Evolutionary conservation across 371 early-diverging fungal genomes (phyloP).

Genomic region (Mucor saturninus): DNA sequence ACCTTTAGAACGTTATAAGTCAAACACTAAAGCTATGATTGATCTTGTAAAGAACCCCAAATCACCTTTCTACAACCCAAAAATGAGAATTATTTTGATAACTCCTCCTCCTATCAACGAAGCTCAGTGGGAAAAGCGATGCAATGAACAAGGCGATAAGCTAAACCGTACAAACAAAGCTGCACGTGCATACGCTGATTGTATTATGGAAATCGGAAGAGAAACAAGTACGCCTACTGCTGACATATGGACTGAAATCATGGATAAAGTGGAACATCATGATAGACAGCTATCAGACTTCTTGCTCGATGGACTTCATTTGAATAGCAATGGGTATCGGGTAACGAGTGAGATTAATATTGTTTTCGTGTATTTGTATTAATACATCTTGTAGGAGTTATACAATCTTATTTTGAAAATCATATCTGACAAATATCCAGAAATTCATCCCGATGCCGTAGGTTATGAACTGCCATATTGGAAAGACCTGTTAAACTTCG

Average conservation of each 20-base stretch:
- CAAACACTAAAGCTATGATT: slow-evolving; percentile 66
- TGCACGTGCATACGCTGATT: slow-evolving; percentile 65
- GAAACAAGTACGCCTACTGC: slow-evolving; percentile 50
- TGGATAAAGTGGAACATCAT: slow-evolving; percentile 27
- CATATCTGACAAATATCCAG: slow-evolving; percentile 36
- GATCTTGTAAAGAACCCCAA: slow-evolving; percentile 49
- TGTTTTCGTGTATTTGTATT: not conserved
- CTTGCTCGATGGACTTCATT: slow-evolving; percentile 73
- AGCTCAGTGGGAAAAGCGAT: slow-evolving; percentile 51
- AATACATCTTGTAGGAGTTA: slow-evolving; percentile 24
- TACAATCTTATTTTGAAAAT: slow-evolving; percentile 37
- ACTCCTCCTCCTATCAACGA: slow-evolving; percentile 80
- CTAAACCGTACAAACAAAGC: slow-evolving; percentile 54
- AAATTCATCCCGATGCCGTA: slow-evolving; percentile 47
- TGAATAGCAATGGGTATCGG: slow-evolving; percentile 61
- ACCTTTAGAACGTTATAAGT: slow-evolving; percentile 61
- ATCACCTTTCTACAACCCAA: slow-evolving; percentile 61
- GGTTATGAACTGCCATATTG: slow-evolving; percentile 38
- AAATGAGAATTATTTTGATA: slow-evolving; percentile 67
- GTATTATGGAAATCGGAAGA: slow-evolving; percentile 52
- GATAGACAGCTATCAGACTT: slow-evolving; percentile 36
- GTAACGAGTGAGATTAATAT: slow-evolving; percentile 23
- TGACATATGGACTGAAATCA: slow-evolving; percentile 66
- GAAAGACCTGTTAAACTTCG: slow-evolving; percentile 23
- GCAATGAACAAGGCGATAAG: slow-evolving; percentile 37